Percentiles rank a stretch among this genome's conserved stretches.
phyloP scores from a whole-genome alignment of 768 basidiomycete species.

The Saitozyma sp. region DNA sequence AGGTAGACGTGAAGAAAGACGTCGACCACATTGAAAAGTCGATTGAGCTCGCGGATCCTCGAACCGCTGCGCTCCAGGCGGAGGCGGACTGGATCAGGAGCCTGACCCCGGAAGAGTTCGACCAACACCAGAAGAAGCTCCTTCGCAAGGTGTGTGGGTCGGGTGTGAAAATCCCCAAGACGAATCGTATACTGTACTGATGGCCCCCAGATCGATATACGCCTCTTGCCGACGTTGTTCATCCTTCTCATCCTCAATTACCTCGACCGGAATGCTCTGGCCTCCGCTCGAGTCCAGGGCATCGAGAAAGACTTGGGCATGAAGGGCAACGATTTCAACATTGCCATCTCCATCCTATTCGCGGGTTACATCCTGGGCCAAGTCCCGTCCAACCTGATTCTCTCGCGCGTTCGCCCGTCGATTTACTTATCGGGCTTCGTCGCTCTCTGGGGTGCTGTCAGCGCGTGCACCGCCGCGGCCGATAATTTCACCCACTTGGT shows the following conservation, averaged over 20 bases:
- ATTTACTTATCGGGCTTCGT: slow-evolving; percentile 29
- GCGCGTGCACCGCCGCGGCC: slow-evolving; percentile 35
- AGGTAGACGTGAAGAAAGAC: neutral
- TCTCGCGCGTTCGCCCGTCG: slow-evolving; percentile 22
- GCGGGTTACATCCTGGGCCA: slow-evolving; percentile 41
- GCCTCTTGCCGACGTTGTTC: slow-evolving; percentile 30
- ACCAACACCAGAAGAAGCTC: neutral
- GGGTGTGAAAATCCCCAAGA: too few species aligned
- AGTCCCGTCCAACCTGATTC: slow-evolving; percentile 43
- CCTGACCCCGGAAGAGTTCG: neutral
- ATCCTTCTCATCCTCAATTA: slow-evolving; percentile 29
- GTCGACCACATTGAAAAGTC: neutral
- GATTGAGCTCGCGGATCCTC: neutral
- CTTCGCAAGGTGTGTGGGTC: neutral
- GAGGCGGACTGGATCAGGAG: neutral
- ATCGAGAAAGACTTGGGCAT: slow-evolving; percentile 39
- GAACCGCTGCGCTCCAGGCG: neutral
- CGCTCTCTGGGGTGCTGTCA: slow-evolving; percentile 35
- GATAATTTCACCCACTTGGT: slow-evolving; percentile 28
- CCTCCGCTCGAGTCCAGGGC: slow-evolving; percentile 39
- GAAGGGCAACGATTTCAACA: slow-evolving; percentile 28
- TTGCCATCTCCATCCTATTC: slow-evolving; percentile 41
- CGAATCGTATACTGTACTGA: neutral
- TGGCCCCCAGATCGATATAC: slow-evolving; percentile 26
- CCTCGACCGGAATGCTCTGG: slow-evolving; percentile 38